A percentile compares a stretch with the other conserved stretches of the same genome.
phyloP scores from a whole-genome alignment of 176 grass and related monocot genomes.

The Triticum turgidum region DNA sequence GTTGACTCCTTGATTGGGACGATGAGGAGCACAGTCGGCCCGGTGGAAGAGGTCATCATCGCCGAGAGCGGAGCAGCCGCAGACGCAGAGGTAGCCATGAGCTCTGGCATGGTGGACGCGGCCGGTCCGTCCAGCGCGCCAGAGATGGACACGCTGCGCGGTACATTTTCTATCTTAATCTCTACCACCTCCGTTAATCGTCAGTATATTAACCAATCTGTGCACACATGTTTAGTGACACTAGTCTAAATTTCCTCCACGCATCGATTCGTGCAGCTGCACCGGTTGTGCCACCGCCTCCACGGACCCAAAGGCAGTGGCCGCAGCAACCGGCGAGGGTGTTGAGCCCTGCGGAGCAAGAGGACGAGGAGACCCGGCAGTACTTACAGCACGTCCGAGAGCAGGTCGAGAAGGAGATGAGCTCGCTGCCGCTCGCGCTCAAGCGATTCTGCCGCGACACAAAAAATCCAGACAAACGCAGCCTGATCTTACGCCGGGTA shows the following conservation, averaged over 20 bases:
- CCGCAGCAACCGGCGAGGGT: not conserved
- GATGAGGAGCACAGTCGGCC: not conserved
- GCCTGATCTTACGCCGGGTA: not conserved
- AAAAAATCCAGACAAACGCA: not conserved
- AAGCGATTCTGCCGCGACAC: not conserved
- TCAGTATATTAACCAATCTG: too few relatives aligned
- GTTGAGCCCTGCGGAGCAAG: not conserved
- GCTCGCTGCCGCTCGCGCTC: not conserved
- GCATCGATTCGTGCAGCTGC: not conserved
- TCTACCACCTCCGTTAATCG: too few relatives aligned
- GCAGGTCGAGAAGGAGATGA: not conserved
- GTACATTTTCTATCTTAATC: too few relatives aligned
- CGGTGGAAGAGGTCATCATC: not conserved
- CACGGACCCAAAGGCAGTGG: too few relatives aligned
- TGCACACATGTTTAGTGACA: not conserved
- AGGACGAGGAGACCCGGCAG: not conserved
- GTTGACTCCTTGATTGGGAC: not conserved
- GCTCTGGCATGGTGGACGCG: too few relatives aligned
- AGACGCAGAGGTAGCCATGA: too few relatives aligned
- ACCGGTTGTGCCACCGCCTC: not conserved
- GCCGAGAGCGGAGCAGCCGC: too few relatives aligned
- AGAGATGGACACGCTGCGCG: not conserved
- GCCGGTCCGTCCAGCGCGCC: not conserved
- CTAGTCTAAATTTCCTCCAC: not conserved
- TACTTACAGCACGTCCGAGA: not conserved